phyloP scores from a whole-genome alignment of 495 filamentous ascomycete species.

The Evernia prunastri region DNA sequence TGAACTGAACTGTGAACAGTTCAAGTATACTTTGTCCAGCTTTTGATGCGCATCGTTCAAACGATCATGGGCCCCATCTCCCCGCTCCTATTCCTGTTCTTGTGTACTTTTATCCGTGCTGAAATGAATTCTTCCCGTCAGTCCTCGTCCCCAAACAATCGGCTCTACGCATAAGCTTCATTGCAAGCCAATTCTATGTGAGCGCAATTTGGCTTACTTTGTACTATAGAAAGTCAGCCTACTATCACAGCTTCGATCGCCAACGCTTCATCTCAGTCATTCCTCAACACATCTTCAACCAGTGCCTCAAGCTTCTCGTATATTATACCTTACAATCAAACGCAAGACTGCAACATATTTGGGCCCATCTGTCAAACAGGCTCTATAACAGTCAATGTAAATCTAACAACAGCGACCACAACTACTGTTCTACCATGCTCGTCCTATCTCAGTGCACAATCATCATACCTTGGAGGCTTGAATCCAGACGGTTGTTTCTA shows the following conservation, averaged over 20 bases:
- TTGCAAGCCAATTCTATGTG: too few species aligned
- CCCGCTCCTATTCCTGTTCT: neutral
- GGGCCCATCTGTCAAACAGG: constrained; percentile 10
- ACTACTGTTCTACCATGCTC: constrained; percentile 16
- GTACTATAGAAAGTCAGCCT: neutral
- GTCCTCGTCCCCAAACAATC: too few species aligned
- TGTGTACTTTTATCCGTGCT: neutral
- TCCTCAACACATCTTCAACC: neutral
- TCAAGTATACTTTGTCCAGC: neutral
- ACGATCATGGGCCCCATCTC: neutral
- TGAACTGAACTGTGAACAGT: neutral
- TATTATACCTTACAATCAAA: constrained; percentile 3
- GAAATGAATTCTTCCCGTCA: neutral
- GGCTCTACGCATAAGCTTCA: too few species aligned
- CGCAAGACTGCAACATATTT: constrained; percentile 12
- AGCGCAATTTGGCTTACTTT: neutral
- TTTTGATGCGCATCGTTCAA: neutral
- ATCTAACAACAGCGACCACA: neutral
- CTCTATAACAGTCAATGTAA: constrained; percentile 10
- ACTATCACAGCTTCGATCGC: neutral
- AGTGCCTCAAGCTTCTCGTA: neutral
- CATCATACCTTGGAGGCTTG: constrained; percentile 7
- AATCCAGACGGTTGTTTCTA: too few species aligned
- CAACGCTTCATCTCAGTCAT: neutral
- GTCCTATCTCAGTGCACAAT: constrained; percentile 14